Percentiles rank a stretch among this genome's conserved stretches.
Conservation (phyloP, 371 early-diverging fungal genomes). For the Mucor piriformis region DNA sequence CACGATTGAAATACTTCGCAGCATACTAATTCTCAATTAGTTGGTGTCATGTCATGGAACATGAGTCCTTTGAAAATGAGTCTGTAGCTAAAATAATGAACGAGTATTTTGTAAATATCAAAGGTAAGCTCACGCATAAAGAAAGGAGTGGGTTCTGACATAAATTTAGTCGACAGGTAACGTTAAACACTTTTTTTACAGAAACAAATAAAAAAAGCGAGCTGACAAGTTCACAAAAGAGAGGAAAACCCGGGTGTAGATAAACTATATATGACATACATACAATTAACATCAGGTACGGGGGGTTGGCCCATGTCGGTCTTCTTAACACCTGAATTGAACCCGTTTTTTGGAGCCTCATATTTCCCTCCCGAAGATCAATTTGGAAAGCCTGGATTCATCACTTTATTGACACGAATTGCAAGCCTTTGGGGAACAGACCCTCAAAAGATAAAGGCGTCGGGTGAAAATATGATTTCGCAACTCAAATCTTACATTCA, state of each 20-base stretch:
- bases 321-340: conserved; percentile 65
- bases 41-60: conserved; percentile 78
- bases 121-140: conserved; percentile 37
- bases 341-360: conserved; percentile 70
- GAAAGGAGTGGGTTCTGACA: neutral
- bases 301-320: conserved; percentile 73
- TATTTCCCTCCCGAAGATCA: conserved; percentile 67
- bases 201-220: neutral
- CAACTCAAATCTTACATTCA: conserved; percentile 44
- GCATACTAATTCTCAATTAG: conserved; percentile 15
- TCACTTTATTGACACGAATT: conserved; percentile 48
- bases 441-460: conserved; percentile 40
- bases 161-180: conserved; percentile 39
- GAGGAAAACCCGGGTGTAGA: conserved; percentile 64
- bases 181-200: conserved; percentile 23
- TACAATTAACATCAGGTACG: conserved; percentile 54
- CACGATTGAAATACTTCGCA: neutral
- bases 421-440: conserved; percentile 49
- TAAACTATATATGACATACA: conserved; percentile 64
- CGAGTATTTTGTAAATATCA: conserved; percentile 59
- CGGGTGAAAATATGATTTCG: conserved; percentile 44
- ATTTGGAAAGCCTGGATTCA: conserved; percentile 57
- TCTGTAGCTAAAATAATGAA: conserved; percentile 63
- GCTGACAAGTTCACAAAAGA: conserved; percentile 21
- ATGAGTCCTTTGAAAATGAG: conserved; percentile 68